Evolutionary conservation across 345 rosid species (phyloP).

Genomic region (Sonneratia caseolaris): DNA sequence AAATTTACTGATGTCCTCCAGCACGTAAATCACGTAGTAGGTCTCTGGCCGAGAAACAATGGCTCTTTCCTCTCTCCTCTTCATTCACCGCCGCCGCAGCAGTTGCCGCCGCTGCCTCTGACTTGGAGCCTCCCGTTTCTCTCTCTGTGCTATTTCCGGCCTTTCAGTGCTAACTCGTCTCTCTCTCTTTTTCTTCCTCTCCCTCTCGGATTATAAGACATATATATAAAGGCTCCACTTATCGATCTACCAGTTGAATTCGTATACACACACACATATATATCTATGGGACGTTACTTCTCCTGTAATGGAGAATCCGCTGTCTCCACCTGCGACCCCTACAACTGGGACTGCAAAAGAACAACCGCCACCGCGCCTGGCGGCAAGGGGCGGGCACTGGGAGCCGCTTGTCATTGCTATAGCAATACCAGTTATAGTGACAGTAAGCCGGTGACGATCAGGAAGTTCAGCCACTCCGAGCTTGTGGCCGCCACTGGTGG

Average conservation of each 20-base stretch:
- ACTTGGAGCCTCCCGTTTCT: background rate
- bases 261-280: no score
- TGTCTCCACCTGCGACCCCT: constrained; percentile 51
- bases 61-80: constrained; percentile 14
- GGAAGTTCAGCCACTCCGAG: constrained; percentile 44
- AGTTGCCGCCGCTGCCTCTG: background rate
- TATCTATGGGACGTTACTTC: constrained; percentile 32
- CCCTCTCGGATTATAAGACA: background rate
- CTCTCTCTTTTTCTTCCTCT: background rate
- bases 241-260: background rate
- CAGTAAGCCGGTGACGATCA: constrained; percentile 9
- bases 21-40: no score
- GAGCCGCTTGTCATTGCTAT: no score
- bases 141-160: background rate
- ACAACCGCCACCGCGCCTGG: background rate
- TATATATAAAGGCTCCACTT: no score
- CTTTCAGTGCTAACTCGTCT: no score
- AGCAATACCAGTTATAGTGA: background rate
- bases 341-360: constrained; percentile 40
- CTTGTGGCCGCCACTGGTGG: constrained; percentile 43
- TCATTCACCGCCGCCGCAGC: constrained; percentile 5
- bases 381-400: no score
- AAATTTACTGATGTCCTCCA: no score
- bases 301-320: constrained; percentile 65
- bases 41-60: no score